These are phyloP conservation scores for Hypholoma fasciculare DNA, from an alignment of 768 basidiomycete genomes.

Conservation along the genomic window DNA sequence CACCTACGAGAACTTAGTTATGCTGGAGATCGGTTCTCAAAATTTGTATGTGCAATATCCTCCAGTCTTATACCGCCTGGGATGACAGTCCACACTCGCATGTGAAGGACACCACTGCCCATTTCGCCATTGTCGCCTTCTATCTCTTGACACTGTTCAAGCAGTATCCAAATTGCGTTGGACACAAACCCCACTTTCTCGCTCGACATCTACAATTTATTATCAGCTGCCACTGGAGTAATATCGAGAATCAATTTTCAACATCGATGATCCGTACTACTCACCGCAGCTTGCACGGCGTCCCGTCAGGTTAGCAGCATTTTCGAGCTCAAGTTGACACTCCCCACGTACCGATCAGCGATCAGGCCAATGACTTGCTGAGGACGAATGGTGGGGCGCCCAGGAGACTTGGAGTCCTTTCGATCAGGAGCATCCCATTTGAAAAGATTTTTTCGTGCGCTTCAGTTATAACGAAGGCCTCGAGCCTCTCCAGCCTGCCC, in stretches of 20 bases:
- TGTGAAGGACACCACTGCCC: not conserved
- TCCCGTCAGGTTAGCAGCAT: not conserved
- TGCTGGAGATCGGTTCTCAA: not conserved
- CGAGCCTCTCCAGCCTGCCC: not conserved
- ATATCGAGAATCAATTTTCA: not conserved
- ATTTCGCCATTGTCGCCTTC: not conserved
- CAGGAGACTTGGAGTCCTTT: not conserved
- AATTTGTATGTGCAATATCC: not conserved
- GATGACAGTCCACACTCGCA: not conserved
- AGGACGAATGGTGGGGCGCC: not conserved
- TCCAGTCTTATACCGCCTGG: not conserved
- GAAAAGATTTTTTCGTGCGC: not conserved
- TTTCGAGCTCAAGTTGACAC: not conserved
- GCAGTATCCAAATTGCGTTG: not conserved
- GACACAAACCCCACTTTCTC: not conserved
- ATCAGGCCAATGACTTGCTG: not conserved
- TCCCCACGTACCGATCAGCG: not conserved
- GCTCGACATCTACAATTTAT: too few relatives aligned
- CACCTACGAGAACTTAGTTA: not conserved
- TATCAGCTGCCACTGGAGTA: too few relatives aligned
- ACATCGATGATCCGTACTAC: not conserved
- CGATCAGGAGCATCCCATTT: not conserved
- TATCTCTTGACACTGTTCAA: not conserved
- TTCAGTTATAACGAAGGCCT: not conserved
- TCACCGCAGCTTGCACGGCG: not conserved